Conservation (phyloP, 2,329 filamentous ascomycete genomes). For the Passalora sequoiae region DNA sequence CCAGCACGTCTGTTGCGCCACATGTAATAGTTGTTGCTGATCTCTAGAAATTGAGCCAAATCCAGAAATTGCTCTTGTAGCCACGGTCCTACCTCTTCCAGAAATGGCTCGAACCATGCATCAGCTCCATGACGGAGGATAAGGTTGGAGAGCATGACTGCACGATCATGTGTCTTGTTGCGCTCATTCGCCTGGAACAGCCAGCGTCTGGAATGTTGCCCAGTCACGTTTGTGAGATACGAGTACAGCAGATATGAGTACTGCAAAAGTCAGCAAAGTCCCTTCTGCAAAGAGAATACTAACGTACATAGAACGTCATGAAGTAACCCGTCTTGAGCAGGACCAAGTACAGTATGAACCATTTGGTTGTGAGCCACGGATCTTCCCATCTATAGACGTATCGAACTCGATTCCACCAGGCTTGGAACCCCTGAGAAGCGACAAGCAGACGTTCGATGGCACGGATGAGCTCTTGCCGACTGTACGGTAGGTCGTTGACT, state of each 20-base stretch:
- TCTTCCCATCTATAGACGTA: conserved; percentile 6
- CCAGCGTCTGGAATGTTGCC: not conserved
- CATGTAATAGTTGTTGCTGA: not conserved
- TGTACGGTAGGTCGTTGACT: not conserved
- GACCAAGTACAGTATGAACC: conserved; percentile 1
- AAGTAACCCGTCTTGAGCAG: conserved; percentile 6
- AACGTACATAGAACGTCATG: conserved; percentile 5
- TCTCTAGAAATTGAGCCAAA: conserved; percentile 1
- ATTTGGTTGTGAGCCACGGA: conserved; percentile 3
- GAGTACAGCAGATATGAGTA: conserved; percentile 6
- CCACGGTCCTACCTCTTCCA: conserved; percentile 2
- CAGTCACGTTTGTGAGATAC: conserved; percentile 1
- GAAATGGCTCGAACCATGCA: conserved; percentile 1
- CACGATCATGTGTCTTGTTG: not conserved
- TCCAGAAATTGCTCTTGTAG: not conserved
- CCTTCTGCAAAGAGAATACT: not conserved
- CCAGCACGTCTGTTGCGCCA: conserved; percentile 1
- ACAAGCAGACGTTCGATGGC: conserved; percentile 5
- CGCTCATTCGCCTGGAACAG: not conserved
- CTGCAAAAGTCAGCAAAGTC: not conserved
- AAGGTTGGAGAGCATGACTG: conserved; percentile 3
- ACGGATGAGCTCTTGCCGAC: not conserved
- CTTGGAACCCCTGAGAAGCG: conserved; percentile 2
- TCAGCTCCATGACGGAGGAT: not conserved
- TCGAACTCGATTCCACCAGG: conserved; percentile 8